Evolutionary conservation across 2,329 filamentous ascomycete species (phyloP).

Genomic region (Pyricularia sp.): DNA sequence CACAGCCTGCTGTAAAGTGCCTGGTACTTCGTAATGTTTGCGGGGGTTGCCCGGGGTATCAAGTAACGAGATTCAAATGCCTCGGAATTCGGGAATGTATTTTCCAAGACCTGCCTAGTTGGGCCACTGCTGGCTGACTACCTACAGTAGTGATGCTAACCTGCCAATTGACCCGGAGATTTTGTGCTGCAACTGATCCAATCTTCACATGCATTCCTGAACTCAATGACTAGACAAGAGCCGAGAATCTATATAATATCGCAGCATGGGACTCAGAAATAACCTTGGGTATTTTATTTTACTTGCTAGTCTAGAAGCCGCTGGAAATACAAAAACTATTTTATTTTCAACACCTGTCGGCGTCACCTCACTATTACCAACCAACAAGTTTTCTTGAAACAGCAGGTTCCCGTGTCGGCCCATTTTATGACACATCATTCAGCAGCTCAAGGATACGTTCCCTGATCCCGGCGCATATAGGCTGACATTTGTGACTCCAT

Average conservation of each 20-base stretch:
- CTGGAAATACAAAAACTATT: not conserved
- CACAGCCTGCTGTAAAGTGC: too few relatives aligned
- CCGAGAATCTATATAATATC: not conserved
- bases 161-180: not conserved
- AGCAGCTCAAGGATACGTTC: not conserved
- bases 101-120: not conserved
- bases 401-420: not conserved
- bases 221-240: not conserved
- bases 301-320: too few relatives aligned
- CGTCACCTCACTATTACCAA: not conserved
- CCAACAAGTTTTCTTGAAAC: not conserved
- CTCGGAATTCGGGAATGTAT: not conserved
- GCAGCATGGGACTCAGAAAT: not conserved
- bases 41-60: not conserved
- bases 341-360: not conserved
- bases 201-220: not conserved
- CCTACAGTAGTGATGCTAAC: not conserved
- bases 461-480: slow-evolving; percentile 1
- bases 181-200: not conserved
- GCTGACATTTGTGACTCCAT: not conserved
- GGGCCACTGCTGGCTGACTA: not conserved
- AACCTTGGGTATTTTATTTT: not conserved
- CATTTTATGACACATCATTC: slow-evolving; percentile 2
- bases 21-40: not conserved
- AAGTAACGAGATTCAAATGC: not conserved